Evolutionary conservation across 148 eudicot species (phyloP).

Genomic region (Chenopodium formosanum): DNA sequence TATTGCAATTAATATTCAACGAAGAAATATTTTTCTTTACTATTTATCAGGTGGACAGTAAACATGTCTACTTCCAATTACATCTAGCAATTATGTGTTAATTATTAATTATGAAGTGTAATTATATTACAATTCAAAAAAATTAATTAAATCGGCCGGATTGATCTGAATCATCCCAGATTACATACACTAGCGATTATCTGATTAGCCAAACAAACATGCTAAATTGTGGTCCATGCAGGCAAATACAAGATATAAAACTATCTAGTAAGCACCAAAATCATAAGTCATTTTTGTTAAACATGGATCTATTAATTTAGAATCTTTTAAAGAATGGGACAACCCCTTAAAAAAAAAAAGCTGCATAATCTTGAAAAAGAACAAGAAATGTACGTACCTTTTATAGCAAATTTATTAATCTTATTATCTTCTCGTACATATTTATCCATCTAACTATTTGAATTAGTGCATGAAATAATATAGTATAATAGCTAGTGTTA

Average conservation of each 20-base stretch:
- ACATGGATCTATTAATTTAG: not conserved
- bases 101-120: no score
- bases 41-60: no score
- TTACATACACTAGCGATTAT: not conserved
- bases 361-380: not conserved
- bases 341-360: not conserved
- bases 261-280: not conserved
- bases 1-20: no score
- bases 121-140: no score
- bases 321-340: not conserved
- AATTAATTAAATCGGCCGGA: no score
- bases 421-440: not conserved
- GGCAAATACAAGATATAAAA: not conserved
- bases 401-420: not conserved
- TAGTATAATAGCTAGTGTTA: not conserved
- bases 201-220: not conserved
- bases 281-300: not conserved
- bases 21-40: no score
- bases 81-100: not conserved
- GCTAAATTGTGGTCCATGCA: not conserved
- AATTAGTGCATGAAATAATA: not conserved
- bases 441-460: not conserved
- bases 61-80: no score
- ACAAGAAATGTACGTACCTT: not conserved
- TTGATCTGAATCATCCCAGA: not conserved